Percentiles rank a stretch among this genome's conserved stretches.
phyloP scores from a whole-genome alignment of 805 yeast genomes.

The Grigorovia transvaalensis region DNA sequence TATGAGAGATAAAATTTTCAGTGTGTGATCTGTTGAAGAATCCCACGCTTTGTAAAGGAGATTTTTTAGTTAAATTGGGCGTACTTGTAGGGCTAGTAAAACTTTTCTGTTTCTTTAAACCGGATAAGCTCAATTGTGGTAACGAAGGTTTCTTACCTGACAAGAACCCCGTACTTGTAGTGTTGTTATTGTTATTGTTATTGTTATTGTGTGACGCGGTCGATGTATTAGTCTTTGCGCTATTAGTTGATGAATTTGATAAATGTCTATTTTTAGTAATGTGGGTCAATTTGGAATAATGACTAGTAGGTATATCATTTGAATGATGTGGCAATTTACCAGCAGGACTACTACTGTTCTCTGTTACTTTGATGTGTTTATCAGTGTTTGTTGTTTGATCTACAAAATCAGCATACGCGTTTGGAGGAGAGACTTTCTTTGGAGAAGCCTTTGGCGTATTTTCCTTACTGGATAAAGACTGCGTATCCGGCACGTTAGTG shows the following conservation, averaged over 20 bases:
- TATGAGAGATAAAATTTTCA: slow-evolving; percentile 11
- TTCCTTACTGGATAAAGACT: slow-evolving; percentile 21
- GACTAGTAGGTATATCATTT: slow-evolving; percentile 3
- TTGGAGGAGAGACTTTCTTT: slow-evolving; percentile 4
- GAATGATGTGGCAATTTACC: neutral
- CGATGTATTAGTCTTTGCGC: neutral
- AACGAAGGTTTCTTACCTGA: slow-evolving; percentile 22
- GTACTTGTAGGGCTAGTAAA: slow-evolving; percentile 12
- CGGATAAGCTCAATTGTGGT: slow-evolving; percentile 23
- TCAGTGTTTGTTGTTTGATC: neutral
- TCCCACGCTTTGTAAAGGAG: slow-evolving; percentile 27
- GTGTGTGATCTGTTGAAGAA: slow-evolving; percentile 24
- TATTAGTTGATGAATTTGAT: neutral
- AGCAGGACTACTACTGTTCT: too few relatives aligned
- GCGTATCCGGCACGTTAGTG: slow-evolving; percentile 23
- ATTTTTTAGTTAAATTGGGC: slow-evolving; percentile 18
- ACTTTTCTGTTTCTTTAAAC: slow-evolving; percentile 19
- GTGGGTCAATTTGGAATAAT: neutral
- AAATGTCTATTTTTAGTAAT: neutral
- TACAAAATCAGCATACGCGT: neutral
- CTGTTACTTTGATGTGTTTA: neutral
- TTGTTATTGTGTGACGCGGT: slow-evolving; percentile 2
- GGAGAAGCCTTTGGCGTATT: slow-evolving; percentile 19
- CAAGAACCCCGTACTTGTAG: slow-evolving; percentile 10
- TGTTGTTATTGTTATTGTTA: neutral